These are phyloP conservation scores for Knufia petricola DNA, from an alignment of 2,329 filamentous ascomycete species.

Conservation along the genomic window DNA sequence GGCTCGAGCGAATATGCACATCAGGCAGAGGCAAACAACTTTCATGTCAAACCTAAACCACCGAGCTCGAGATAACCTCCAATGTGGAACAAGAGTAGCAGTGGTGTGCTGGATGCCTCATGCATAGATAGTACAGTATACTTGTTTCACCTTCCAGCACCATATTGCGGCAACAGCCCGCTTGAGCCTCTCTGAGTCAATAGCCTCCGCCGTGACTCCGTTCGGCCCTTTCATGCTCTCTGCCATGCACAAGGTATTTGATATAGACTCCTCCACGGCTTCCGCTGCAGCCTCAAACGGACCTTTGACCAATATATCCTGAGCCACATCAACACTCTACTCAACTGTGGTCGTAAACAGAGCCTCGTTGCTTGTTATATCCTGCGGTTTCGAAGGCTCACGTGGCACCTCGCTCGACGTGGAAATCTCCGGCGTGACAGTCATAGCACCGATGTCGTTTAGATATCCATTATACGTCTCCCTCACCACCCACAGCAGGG, in stretches of 20 bases:
- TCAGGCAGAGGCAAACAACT: no score
- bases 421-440: conserved; percentile 48
- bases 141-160: conserved; percentile 2
- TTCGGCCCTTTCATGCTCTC: conserved; percentile 49
- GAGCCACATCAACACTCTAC: conserved; percentile 41
- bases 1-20: no score
- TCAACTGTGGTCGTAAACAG: conserved; percentile 29
- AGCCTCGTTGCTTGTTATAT: conserved; percentile 18
- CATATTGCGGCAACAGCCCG: conserved; percentile 35
- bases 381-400: conserved; percentile 28
- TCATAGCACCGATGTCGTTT: conserved; percentile 48
- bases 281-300: conserved; percentile 55
- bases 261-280: conserved; percentile 55
- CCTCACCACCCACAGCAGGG: conserved; percentile 48
- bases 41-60: no score
- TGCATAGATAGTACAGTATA: no score
- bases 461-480: conserved; percentile 57
- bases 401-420: conserved; percentile 47
- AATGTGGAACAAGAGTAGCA: no score
- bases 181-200: conserved; percentile 40
- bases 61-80: no score
- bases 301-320: conserved; percentile 52
- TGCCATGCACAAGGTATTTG: conserved; percentile 54
- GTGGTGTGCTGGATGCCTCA: no score
- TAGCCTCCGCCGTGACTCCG: conserved; percentile 41